Percentiles rank a stretch among this genome's conserved stretches.
phyloP scores from a whole-genome alignment of 345 rosid species.

The Lagerstroemia speciosa region DNA sequence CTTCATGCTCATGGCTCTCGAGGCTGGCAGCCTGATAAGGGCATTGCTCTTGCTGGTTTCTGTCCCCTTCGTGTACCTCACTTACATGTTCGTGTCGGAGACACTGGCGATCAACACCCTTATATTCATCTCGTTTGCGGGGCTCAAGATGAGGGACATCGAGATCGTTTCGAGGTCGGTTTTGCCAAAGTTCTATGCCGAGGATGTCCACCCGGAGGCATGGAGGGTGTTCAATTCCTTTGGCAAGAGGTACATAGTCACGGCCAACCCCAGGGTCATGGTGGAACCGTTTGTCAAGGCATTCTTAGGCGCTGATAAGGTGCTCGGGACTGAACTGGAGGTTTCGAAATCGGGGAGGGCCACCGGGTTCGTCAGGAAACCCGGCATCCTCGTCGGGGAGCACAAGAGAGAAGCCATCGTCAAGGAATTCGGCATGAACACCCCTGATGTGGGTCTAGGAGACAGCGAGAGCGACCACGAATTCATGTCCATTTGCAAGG shows the following conservation, averaged over 20 bases:
- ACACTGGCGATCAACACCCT: constrained; percentile 54
- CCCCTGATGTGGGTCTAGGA: constrained; percentile 83
- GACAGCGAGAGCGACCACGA: constrained; percentile 63
- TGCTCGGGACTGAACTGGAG: constrained; percentile 72
- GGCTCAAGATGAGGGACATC: constrained; percentile 54
- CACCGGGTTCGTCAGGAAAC: constrained; percentile 61
- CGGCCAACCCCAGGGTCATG: constrained; percentile 79
- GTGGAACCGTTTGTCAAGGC: constrained; percentile 73
- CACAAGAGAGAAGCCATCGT: constrained; percentile 53
- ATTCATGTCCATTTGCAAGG: constrained; percentile 94
- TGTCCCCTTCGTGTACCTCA: constrained; percentile 62
- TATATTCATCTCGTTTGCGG: constrained; percentile 57
- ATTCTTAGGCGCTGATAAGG: constrained; percentile 67
- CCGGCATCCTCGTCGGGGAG: constrained; percentile 61
- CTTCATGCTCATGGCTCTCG: constrained; percentile 77
- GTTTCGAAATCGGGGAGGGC: constrained; percentile 65
- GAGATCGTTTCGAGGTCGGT: constrained; percentile 81
- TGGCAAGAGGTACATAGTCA: constrained; percentile 59
- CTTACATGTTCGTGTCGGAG: constrained; percentile 56
- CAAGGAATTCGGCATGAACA: constrained; percentile 45
- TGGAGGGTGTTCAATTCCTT: constrained; percentile 79
- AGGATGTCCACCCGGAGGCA: constrained; percentile 76
- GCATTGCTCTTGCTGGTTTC: constrained; percentile 54
- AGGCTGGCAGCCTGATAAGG: constrained; percentile 71
- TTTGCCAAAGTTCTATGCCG: constrained; percentile 69